These are phyloP conservation scores for Hydnomerulius pinastri DNA, from an alignment of 768 basidiomycete genomes.

Conservation along the genomic window DNA sequence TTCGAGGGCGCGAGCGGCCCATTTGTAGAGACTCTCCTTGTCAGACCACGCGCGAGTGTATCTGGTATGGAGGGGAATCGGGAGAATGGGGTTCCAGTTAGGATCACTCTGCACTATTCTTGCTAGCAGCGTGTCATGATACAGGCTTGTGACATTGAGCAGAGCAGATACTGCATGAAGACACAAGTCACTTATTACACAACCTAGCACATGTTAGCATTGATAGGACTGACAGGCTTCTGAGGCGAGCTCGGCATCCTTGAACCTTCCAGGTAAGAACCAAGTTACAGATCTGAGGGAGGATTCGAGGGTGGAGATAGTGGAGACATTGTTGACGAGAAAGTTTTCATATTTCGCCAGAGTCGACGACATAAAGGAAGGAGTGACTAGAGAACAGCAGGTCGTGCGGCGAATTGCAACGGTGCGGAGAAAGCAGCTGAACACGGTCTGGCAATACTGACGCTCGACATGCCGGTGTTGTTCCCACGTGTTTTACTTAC, in stretches of 20 bases:
- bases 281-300: constrained; percentile 88
- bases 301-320: constrained; percentile 87
- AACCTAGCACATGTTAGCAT: constrained; percentile 13
- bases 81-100: constrained; percentile 74
- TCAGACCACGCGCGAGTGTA: constrained; percentile 89
- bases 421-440: background rate
- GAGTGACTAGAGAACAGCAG: background rate
- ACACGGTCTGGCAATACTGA: too few species aligned
- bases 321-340: constrained; percentile 80
- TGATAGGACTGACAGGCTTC: constrained; percentile 77
- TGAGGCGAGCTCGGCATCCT: constrained; percentile 94
- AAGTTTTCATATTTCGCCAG: constrained; percentile 79
- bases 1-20: constrained; percentile 74
- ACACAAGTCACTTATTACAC: constrained; percentile 14
- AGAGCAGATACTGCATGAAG: constrained; percentile 72
- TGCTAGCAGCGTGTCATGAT: constrained; percentile 90
- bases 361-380: constrained; percentile 54
- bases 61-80: constrained; percentile 77
- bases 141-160: constrained; percentile 86
- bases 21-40: constrained; percentile 69
- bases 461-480: too few species aligned
- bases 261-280: constrained; percentile 95
- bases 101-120: constrained; percentile 63
- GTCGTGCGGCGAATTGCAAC: background rate
- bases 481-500: constrained; percentile 5